Evolutionary conservation across 306 rosid species (phyloP).

Genomic region (Citrullus mucosospermus): DNA sequence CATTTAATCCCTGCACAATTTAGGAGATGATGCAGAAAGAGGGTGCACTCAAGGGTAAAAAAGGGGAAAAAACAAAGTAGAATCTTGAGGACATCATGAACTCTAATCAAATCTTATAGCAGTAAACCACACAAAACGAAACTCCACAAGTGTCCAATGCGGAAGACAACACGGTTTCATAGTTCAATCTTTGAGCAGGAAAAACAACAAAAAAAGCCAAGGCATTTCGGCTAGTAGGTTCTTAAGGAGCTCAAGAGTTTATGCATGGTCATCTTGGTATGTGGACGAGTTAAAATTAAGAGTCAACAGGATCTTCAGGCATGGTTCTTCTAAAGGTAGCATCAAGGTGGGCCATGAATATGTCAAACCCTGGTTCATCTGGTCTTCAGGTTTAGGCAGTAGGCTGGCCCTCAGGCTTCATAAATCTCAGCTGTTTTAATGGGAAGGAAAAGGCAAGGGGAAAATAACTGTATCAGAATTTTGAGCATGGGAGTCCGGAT

Average conservation of each 20-base stretch:
- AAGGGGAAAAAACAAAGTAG: neutral
- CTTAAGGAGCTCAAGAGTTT: slow-evolving; percentile 48
- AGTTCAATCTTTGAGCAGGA: slow-evolving; percentile 34
- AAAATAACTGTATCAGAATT: slow-evolving; percentile 89
- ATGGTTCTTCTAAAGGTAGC: slow-evolving; percentile 73
- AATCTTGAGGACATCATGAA: neutral
- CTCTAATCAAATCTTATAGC: neutral
- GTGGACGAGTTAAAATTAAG: slow-evolving; percentile 48
- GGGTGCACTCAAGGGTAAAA: neutral
- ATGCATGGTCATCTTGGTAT: slow-evolving; percentile 75
- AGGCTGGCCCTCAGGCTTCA: slow-evolving; percentile 98
- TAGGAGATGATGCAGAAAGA: neutral
- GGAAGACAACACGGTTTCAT: slow-evolving; percentile 35
- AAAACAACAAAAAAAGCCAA: slow-evolving; percentile 27
- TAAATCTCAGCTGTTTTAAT: slow-evolving; percentile 89
- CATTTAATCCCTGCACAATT: neutral
- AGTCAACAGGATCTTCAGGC: slow-evolving; percentile 45
- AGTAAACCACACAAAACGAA: slow-evolving; percentile 5
- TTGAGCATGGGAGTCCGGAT: slow-evolving; percentile 55
- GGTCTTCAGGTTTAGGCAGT: slow-evolving; percentile 88
- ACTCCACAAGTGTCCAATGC: neutral
- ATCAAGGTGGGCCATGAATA: slow-evolving; percentile 88
- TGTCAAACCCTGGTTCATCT: slow-evolving; percentile 95
- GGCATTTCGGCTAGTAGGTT: slow-evolving; percentile 58
- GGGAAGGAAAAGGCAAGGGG: slow-evolving; percentile 94